These are phyloP conservation scores for Pseudogymnoascus sp. DNA, from an alignment of 2,329 filamentous ascomycete species.

Conservation along the genomic window DNA sequence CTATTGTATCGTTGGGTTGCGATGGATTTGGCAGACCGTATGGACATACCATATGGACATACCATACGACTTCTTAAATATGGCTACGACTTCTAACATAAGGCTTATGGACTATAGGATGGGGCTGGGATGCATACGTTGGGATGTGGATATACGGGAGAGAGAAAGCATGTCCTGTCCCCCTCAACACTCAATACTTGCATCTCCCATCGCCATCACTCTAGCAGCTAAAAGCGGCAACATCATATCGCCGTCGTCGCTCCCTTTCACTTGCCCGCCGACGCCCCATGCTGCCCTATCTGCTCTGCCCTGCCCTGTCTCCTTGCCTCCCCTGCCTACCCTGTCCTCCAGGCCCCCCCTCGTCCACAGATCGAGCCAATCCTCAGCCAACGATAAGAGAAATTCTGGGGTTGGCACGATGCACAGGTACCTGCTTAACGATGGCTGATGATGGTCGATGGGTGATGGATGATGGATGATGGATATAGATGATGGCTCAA, in stretches of 20 bases:
- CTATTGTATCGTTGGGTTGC: too few relatives aligned
- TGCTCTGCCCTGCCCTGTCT: not conserved
- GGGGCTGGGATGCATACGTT: too few relatives aligned
- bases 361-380: not conserved
- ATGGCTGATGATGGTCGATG: not conserved
- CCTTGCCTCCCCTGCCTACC: not conserved
- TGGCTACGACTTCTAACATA: too few relatives aligned
- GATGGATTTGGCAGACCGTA: too few relatives aligned
- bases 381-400: not conserved
- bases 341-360: not conserved
- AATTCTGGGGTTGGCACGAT: not conserved
- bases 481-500: too few relatives aligned
- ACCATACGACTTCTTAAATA: too few relatives aligned
- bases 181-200: too few relatives aligned
- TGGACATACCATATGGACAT: too few relatives aligned
- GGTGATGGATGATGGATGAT: not conserved
- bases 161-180: too few relatives aligned
- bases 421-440: constrained; percentile 7
- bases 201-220: too few relatives aligned
- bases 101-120: too few relatives aligned
- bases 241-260: not conserved
- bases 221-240: not conserved
- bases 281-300: not conserved
- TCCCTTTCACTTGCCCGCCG: not conserved
- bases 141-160: too few relatives aligned